Conservation (phyloP, 169 alveolate species). For the Toxoplasma gondii region DNA sequence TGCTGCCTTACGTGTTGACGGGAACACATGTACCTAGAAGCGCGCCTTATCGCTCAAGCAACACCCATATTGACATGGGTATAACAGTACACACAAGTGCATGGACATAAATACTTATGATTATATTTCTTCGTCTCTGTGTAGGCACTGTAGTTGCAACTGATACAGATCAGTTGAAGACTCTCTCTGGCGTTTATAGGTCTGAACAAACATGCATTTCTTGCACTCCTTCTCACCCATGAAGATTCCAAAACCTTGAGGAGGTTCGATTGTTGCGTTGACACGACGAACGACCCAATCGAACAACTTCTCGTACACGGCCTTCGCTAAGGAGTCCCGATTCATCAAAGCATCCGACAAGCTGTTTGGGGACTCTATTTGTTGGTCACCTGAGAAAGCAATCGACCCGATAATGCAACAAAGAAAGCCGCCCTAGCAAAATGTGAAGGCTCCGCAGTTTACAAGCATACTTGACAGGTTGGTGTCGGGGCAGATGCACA, state of each 20-base stretch:
- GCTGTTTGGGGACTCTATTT: neutral
- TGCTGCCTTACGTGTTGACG: too few relatives aligned
- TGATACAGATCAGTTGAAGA: too few relatives aligned
- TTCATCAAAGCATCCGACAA: neutral
- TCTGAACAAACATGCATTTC: neutral
- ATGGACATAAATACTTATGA: too few relatives aligned
- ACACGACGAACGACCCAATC: slow-evolving; percentile 93
- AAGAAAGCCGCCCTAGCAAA: neutral
- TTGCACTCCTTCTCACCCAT: slow-evolving; percentile 83
- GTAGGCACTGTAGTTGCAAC: too few relatives aligned
- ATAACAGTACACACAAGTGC: too few relatives aligned
- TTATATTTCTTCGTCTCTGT: too few relatives aligned
- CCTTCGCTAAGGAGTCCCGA: slow-evolving; percentile 89
- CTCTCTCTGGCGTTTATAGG: too few relatives aligned
- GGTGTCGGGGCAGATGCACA: too few relatives aligned
- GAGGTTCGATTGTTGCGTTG: slow-evolving; percentile 91
- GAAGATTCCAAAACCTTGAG: slow-evolving; percentile 81
- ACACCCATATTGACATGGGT: too few relatives aligned
- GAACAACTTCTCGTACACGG: slow-evolving; percentile 93
- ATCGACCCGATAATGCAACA: neutral
- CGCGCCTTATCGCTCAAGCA: too few relatives aligned
- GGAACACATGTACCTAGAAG: too few relatives aligned
- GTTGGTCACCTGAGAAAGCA: neutral
- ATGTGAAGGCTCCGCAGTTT: neutral
- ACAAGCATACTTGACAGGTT: too few relatives aligned